Conservation (phyloP, 306 rosid species). For the Hippophae gyantsensis region DNA sequence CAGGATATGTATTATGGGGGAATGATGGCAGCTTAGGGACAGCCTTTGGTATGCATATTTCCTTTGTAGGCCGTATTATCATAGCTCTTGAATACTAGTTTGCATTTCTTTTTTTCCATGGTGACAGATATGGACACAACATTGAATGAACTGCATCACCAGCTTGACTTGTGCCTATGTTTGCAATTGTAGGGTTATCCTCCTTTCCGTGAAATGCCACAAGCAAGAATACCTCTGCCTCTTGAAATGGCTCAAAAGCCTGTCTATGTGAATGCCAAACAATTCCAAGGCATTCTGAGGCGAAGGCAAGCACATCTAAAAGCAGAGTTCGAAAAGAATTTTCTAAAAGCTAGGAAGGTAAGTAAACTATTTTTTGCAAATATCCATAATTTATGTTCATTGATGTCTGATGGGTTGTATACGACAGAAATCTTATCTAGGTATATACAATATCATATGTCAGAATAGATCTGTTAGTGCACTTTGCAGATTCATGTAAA, state of each 20-base stretch:
- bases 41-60: slow-evolving; percentile 25
- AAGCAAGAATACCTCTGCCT: slow-evolving; percentile 24
- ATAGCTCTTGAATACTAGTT: not conserved
- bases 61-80: not conserved
- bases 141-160: no score
- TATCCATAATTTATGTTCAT: not conserved
- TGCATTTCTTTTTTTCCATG: not conserved
- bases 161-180: not conserved
- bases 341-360: slow-evolving; percentile 25
- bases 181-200: slow-evolving; percentile 4
- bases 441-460: no score
- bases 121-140: not conserved
- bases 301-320: slow-evolving; percentile 34
- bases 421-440: not conserved
- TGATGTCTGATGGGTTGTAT: not conserved
- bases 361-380: not conserved
- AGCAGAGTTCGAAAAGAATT: slow-evolving; percentile 31
- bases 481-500: no score
- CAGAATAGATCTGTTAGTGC: no score
- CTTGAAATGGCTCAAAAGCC: slow-evolving; percentile 29
- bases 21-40: slow-evolving; percentile 19
- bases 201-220: slow-evolving; percentile 9
- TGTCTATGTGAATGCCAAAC: slow-evolving; percentile 39
- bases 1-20: slow-evolving; percentile 21
- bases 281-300: slow-evolving; percentile 36